phyloP scores from a whole-genome alignment of 2,329 filamentous ascomycete species.

The Pseudogymnoascus sp. region DNA sequence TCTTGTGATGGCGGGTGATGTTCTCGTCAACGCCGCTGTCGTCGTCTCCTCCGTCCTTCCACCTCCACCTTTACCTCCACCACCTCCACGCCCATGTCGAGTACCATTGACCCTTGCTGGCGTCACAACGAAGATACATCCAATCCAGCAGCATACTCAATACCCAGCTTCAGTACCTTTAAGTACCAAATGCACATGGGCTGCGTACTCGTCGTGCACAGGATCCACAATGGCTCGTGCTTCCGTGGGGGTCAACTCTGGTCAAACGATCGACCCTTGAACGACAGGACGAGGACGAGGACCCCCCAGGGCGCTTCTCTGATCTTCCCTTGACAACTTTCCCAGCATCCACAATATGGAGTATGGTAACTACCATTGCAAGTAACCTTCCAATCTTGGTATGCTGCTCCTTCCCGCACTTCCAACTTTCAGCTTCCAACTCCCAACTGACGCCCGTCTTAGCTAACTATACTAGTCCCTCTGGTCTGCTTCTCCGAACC shows the following conservation, averaged over 20 bases:
- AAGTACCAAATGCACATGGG: not conserved
- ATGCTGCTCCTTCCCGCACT: not conserved
- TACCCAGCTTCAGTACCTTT: not conserved
- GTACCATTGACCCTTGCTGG: not conserved
- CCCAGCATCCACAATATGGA: not conserved
- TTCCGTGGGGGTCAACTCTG: not conserved
- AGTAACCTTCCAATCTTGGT: conserved; percentile 1
- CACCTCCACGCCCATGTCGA: not conserved
- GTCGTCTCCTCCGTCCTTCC: not conserved
- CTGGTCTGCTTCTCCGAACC: not conserved
- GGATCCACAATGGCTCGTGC: conserved; percentile 2
- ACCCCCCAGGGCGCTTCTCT: not conserved
- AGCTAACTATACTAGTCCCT: not conserved
- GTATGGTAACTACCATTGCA: not conserved
- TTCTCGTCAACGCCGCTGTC: not conserved
- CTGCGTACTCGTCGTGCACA: not conserved
- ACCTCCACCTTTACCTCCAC: not conserved
- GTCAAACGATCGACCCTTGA: not conserved
- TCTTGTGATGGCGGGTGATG: not conserved
- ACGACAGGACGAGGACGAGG: not conserved
- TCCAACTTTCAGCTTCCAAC: not conserved
- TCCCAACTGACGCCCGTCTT: not conserved
- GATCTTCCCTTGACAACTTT: not conserved
- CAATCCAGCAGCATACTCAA: not conserved
- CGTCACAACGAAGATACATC: not conserved